Percentiles rank a stretch among this genome's conserved stretches.
These are phyloP conservation scores for Emergomyces pasteurianus DNA, from an alignment of 2,329 filamentous ascomycete genomes.

Conservation along the genomic window DNA sequence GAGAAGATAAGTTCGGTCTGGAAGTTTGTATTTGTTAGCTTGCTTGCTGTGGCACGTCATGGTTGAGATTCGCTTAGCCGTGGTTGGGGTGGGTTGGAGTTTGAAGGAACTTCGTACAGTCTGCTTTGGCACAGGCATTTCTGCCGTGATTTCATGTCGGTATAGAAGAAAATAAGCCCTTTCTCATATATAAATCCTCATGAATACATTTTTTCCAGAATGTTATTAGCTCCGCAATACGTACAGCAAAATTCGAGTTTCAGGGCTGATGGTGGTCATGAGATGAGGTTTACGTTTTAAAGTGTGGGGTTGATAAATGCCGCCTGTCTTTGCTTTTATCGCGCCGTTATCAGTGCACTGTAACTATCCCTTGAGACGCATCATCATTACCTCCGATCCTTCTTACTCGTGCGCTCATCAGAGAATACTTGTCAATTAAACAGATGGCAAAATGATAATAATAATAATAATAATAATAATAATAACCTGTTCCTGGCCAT, in stretches of 20 bases:
- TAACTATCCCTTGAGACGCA: background rate
- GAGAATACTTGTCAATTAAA: background rate
- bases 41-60: background rate
- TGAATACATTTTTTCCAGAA: background rate
- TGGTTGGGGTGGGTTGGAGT: background rate
- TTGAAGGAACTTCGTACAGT: constrained; percentile 8
- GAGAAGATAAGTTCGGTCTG: constrained; percentile 13
- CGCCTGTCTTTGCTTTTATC: too few relatives aligned
- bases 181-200: background rate
- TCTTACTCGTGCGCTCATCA: too few relatives aligned
- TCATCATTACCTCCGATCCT: background rate
- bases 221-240: background rate
- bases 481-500: background rate
- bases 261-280: background rate
- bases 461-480: too few relatives aligned
- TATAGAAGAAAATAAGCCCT: background rate
- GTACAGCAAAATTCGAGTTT: too few relatives aligned
- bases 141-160: background rate
- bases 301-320: background rate
- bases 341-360: too few relatives aligned
- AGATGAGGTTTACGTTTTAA: background rate
- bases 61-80: background rate
- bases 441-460: background rate
- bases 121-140: constrained; percentile 13
- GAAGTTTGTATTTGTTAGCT: background rate